phyloP scores from a whole-genome alignment of 1,284 basidiomycete genomes.

The Ustilago sp. region DNA sequence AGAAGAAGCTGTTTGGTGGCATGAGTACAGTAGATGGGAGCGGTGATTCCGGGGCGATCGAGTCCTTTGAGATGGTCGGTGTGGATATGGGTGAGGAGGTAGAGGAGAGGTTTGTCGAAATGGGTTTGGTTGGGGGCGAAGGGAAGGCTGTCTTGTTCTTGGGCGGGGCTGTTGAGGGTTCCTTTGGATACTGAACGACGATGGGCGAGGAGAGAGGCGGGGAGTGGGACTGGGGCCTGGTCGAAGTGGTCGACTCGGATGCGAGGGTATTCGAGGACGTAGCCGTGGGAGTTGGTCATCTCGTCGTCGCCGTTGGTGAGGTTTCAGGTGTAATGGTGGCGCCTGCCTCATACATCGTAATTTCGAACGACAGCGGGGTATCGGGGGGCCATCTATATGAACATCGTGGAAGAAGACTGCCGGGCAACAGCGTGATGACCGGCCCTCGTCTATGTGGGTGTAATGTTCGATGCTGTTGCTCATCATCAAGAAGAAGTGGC shows the following conservation, averaged over 20 bases:
- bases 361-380: background rate
- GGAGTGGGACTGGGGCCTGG: constrained; percentile 35
- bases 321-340: background rate
- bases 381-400: background rate
- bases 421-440: too few relatives aligned
- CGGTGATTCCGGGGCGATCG: constrained; percentile 42
- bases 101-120: constrained; percentile 52
- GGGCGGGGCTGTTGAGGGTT: background rate
- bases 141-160: constrained; percentile 13
- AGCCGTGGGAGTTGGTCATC: constrained; percentile 57
- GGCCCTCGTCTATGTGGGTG: background rate
- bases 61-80: constrained; percentile 66
- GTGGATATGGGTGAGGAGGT: constrained; percentile 65
- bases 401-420: background rate
- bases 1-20: constrained; percentile 59
- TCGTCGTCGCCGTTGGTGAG: background rate
- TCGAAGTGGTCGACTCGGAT: constrained; percentile 62
- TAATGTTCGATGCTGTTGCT: background rate
- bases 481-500: constrained; percentile 3
- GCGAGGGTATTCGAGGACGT: constrained; percentile 61
- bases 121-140: constrained; percentile 40
- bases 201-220: constrained; percentile 40
- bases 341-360: background rate
- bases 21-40: constrained; percentile 58
- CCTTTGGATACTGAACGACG: constrained; percentile 15